These are phyloP conservation scores for Xylaria sp. DNA, from an alignment of 2,329 filamentous ascomycete genomes.

Conservation along the genomic window DNA sequence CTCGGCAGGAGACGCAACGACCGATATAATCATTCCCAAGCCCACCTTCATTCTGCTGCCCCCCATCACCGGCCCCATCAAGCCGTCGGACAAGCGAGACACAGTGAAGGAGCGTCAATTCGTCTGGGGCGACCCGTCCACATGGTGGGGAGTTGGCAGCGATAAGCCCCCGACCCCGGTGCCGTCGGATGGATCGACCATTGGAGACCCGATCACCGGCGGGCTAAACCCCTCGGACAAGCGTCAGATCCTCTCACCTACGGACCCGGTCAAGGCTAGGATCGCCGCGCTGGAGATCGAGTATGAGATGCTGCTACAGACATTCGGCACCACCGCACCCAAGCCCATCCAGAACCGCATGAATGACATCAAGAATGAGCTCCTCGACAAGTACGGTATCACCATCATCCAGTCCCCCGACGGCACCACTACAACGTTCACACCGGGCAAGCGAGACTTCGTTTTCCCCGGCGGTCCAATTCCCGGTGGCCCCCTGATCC, in stretches of 20 bases:
- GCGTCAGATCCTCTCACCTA: constrained; percentile 35
- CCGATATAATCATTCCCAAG: constrained; percentile 38
- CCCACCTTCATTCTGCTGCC: constrained; percentile 41
- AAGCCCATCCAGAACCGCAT: constrained; percentile 41
- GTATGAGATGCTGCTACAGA: constrained; percentile 46
- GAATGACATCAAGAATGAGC: constrained; percentile 45
- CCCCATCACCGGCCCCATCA: constrained; percentile 43
- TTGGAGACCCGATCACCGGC: constrained; percentile 34
- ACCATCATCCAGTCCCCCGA: constrained; percentile 51
- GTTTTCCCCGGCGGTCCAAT: constrained; percentile 46
- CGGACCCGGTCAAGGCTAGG: constrained; percentile 43
- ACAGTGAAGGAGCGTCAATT: constrained; percentile 34
- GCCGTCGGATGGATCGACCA: constrained; percentile 22
- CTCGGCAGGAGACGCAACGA: constrained; percentile 41
- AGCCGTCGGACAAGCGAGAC: constrained; percentile 42
- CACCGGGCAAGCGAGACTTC: constrained; percentile 46
- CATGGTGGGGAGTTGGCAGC: constrained; percentile 33
- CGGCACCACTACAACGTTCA: constrained; percentile 52
- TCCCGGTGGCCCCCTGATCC: constrained; percentile 35
- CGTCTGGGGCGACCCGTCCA: constrained; percentile 35
- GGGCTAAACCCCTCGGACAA: constrained; percentile 38
- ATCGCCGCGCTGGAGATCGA: constrained; percentile 47
- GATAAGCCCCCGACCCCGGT: constrained; percentile 24
- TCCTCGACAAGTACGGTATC: constrained; percentile 51
- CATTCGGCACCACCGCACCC: constrained; percentile 43